Base-by-base conservation (phyloP, 2,329 filamentous ascomycete species). In the Pseudogymnoascus sp. region DNA sequence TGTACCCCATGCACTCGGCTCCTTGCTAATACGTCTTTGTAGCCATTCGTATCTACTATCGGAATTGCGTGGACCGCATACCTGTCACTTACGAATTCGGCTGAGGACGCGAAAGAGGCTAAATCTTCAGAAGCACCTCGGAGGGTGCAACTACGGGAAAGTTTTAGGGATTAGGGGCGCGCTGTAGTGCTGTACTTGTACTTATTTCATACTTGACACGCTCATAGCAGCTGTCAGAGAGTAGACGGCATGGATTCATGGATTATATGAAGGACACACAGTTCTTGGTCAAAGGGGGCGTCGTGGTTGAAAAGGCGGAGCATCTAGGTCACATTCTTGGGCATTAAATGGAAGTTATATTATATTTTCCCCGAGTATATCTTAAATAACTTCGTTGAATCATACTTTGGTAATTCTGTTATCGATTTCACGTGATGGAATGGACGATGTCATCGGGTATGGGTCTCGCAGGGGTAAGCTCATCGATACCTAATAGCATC, bases 31-130 rank as follows among this genome's bases (percentile, higher is more conserved):
- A 19, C 11, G 35, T n/a, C 65, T 60, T 62, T 50, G 46, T 71
- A 96, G 93, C 93, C 93, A 0, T 98, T 99, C 73, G 93, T 97
- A 7, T 97, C 93, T 14, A 96, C 91, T 7, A 78, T 99, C 63
- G 93, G 93, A 82, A 98, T 98, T 71, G 92, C 92, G 35, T 98
- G 93, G 95, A 98, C 95, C 10, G 93, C 93, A 19, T 99, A 97
- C 76, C 85, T 99, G 10, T 97, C 93, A 2, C 83, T 99, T 61
- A 90, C 89, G 66, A 98, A 98, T 77, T 88, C 92, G 4, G 82
- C 91, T 2, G 91, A 96, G 66, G 73, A 74, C 64, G 70, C 63
- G 16, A 62, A 67, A 60, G 71, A 72, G 61, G 68, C 28, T 14
- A 12, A 11, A 33, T 33, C 50, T 56, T 8, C 50, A 35, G 28